Conservation (phyloP, 2,329 filamentous ascomycete species). For the Zasmidium citrigriseum region DNA sequence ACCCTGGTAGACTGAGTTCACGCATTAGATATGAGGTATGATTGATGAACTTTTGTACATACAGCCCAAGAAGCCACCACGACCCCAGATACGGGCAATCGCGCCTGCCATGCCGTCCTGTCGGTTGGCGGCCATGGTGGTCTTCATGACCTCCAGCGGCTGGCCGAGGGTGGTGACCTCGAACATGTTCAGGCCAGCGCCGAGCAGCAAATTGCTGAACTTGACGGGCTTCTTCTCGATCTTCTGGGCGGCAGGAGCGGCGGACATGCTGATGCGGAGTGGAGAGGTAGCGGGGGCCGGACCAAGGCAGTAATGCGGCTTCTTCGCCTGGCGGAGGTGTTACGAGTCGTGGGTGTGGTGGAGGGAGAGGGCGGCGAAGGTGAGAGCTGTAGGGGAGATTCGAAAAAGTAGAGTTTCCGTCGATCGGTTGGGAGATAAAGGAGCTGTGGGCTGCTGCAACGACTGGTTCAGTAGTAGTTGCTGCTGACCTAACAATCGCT, state of each 20-base stretch:
- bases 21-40: too few relatives aligned
- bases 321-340: conserved; percentile 62
- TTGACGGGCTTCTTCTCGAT: conserved; percentile 99
- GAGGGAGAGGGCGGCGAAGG: conserved; percentile 18
- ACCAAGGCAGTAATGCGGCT: conserved; percentile 93
- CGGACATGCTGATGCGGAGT: conserved; percentile 49
- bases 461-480: too few relatives aligned
- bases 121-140: conserved; percentile 98
- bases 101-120: conserved; percentile 81
- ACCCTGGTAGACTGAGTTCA: conserved; percentile 93
- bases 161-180: conserved; percentile 75
- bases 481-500: too few relatives aligned
- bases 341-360: conserved; percentile 23
- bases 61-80: conserved; percentile 94
- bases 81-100: conserved; percentile 84
- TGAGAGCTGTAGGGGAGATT: conserved; percentile 17
- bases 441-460: too few relatives aligned
- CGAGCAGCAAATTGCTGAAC: conserved; percentile 97
- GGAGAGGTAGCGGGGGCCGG: conserved; percentile 64
- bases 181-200: conserved; percentile 93
- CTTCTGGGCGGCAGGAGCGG: conserved; percentile 44
- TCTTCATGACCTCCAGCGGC: conserved; percentile 98
- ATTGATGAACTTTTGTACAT: too few relatives aligned
- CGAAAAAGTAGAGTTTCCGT: too few relatives aligned
- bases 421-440: conserved; percentile 1